A percentile compares a stretch with the other conserved stretches of the same genome.
Conservation (phyloP, 208 protist species). For the Trypanosoma grayi region DNA sequence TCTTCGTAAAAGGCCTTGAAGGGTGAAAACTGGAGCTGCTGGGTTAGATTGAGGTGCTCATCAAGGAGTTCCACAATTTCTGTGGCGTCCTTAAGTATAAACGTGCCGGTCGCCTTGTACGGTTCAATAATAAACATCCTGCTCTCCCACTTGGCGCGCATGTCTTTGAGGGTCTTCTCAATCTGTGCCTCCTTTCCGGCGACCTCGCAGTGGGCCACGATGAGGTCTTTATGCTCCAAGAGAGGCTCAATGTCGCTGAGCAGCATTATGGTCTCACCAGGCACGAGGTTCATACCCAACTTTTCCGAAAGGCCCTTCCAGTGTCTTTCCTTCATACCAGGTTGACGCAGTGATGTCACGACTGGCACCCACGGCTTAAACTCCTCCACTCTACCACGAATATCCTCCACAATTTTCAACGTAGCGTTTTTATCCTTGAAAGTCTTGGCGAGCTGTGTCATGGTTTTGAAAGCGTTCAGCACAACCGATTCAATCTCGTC, state of each 20-base stretch:
- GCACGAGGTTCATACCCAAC: conserved; percentile 82
- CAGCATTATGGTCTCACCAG: conserved; percentile 85
- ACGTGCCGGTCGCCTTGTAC: conserved; percentile 94
- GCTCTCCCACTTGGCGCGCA: conserved; percentile 94
- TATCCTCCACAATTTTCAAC: conserved; percentile 88
- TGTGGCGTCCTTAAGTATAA: conserved; percentile 90
- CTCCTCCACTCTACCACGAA: conserved; percentile 85
- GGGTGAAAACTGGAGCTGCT: conserved; percentile 95
- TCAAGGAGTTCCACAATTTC: conserved; percentile 94
- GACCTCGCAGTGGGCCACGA: conserved; percentile 93
- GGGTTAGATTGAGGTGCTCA: conserved; percentile 96
- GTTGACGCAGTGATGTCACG: conserved; percentile 93
- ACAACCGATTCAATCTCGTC: conserved; percentile 93
- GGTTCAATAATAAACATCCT: conserved; percentile 89
- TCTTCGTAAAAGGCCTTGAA: conserved; percentile 96
- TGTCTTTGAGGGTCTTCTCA: conserved; percentile 95
- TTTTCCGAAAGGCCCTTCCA: conserved; percentile 92
- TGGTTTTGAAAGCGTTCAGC: conserved; percentile 79
- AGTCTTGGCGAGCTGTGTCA: conserved; percentile 86
- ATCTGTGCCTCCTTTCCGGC: conserved; percentile 97
- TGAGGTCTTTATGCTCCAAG: conserved; percentile 79
- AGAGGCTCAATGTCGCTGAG: conserved; percentile 84
- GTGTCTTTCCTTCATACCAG: conserved; percentile 96
- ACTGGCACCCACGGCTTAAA: conserved; percentile 96
- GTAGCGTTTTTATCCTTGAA: conserved; percentile 93